Evolutionary conservation across 495 filamentous ascomycete genomes (phyloP), one percentile per base, ranked within the genome.

Genomic region (Penicilliopsis zonata): DNA sequence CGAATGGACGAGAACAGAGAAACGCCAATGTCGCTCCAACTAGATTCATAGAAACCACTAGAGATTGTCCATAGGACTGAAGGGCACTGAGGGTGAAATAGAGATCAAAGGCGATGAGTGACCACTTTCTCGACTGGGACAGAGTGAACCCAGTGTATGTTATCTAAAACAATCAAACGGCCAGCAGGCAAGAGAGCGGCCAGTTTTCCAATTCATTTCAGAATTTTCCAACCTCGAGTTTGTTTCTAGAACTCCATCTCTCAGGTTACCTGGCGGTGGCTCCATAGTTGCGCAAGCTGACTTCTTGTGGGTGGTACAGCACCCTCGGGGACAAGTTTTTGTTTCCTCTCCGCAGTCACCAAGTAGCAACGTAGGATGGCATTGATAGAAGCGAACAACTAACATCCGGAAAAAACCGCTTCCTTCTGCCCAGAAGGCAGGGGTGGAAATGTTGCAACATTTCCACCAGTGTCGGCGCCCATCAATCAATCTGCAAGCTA

Each of bases 301-400:
- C 30, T 40, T 71, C 69, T 78, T 74, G 71, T 82, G 57, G 73
- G 80, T 74, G 52, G 67, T 71, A 78, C 79, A 80, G 69, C 72
- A 68, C 76, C 77, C 72, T 80, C 76, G 52, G 55, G 69, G 81
- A 86, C 73, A 72, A 64, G 80, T 80, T 81, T 88, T 86, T 86
- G 80, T 67, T 82, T 86, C 79, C 79, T 76, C 78, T 72, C 72
- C 71, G 38, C 23, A 28, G 46, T 22, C 19, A 29, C 21, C 19
- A 43, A 47, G 40, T 30, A 52, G 72, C 21, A 20, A 43, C 46
- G 40, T 30, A 52, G 72, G 70, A 70, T 74, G 76, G 77, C 73
- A 56, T 53, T 43, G 23, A 29, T 36, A 33, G 52, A 65, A 71
- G 66, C 80, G 80, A 60, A 74, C 79, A 84, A 86, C 86, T 69